Conservation (phyloP, 2,329 filamentous ascomycete genomes). For the Annulohypoxylon truncatum region DNA sequence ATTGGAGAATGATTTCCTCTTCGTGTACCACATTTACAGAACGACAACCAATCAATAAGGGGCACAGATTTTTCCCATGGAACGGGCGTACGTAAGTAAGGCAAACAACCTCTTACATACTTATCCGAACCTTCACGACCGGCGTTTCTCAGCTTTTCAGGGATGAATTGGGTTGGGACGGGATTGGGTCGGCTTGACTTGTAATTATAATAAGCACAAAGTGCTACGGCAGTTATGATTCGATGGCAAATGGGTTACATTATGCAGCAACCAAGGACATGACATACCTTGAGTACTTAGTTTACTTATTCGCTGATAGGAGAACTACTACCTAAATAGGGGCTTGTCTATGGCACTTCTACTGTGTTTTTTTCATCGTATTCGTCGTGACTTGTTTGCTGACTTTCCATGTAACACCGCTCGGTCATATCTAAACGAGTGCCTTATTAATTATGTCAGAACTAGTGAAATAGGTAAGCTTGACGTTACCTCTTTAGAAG, state of each 20-base stretch:
- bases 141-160: not conserved
- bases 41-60: not conserved
- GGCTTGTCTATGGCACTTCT: not conserved
- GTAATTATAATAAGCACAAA: conserved; percentile 22
- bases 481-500: not conserved
- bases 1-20: not conserved
- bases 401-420: not conserved
- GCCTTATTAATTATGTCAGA: too few species aligned
- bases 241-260: not conserved
- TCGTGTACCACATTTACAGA: not conserved
- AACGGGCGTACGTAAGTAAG: not conserved
- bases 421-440: not conserved
- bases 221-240: conserved; percentile 8
- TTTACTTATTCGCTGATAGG: not conserved
- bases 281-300: not conserved
- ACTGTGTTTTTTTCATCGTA: not conserved
- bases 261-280: not conserved
- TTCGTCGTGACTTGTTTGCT: not conserved
- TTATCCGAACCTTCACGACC: not conserved
- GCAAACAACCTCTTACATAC: not conserved
- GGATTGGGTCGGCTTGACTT: conserved; percentile 13
- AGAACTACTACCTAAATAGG: not conserved
- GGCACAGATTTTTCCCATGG: not conserved
- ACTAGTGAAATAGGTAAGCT: not conserved
- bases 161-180: not conserved